phyloP scores from a whole-genome alignment of 2,329 filamentous ascomycete species.

The Trichoderma semiorbis region DNA sequence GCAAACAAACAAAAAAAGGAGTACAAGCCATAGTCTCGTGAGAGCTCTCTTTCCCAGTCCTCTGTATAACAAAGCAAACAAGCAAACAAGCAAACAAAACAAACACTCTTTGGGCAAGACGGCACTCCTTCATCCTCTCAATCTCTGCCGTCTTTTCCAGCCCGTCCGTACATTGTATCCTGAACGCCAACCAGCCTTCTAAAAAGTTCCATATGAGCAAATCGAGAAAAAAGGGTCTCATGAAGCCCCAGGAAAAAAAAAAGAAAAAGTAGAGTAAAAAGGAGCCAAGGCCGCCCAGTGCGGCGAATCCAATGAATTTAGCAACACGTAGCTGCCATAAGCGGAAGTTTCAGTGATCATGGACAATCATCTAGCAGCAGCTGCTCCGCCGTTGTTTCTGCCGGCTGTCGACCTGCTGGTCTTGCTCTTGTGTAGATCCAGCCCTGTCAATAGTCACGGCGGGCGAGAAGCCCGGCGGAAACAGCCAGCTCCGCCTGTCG shows the following conservation, averaged over 20 bases:
- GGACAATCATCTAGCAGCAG: conserved; percentile 25
- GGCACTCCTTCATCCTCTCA: neutral
- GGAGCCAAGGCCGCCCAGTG: neutral
- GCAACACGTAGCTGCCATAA: neutral
- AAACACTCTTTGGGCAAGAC: neutral
- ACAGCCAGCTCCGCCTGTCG: conserved; percentile 58
- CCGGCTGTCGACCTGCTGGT: conserved; percentile 22
- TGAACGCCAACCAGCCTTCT: conserved; percentile 10
- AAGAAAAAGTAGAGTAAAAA: neutral
- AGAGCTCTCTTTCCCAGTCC: conserved; percentile 16
- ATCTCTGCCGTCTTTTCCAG: neutral
- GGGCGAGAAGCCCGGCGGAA: conserved; percentile 52
- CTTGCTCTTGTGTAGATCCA: conserved; percentile 30
- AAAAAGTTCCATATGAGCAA: neutral
- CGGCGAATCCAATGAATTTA: neutral
- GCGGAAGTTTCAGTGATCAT: neutral
- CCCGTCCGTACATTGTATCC: conserved; percentile 5
- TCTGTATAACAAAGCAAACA: conserved; percentile 10
- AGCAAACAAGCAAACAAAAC: neutral
- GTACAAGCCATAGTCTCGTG: conserved; percentile 18
- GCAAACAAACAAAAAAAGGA: conserved; percentile 12
- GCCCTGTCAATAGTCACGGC: conserved; percentile 47
- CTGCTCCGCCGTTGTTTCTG: conserved; percentile 29
- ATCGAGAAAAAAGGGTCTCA: neutral
- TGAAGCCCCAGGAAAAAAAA: neutral